Percentiles rank a stretch among this genome's conserved stretches.
phyloP scores from a whole-genome alignment of 192 early-diverging fungal genomes.

The Backusella tuberculispora region DNA sequence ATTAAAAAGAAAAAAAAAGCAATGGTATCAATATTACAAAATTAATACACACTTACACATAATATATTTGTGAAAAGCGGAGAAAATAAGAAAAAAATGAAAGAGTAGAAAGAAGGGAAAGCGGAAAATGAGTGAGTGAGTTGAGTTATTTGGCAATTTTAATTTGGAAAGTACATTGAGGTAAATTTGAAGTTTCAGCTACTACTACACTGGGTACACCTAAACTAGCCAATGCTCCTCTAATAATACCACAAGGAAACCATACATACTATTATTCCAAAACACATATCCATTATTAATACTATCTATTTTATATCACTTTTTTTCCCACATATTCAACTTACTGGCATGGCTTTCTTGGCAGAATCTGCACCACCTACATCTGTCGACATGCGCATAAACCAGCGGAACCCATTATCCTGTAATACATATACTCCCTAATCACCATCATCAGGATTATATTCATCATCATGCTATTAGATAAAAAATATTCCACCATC shows the following conservation, averaged over 20 bases:
- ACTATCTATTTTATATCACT: not conserved
- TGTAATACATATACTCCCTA: constrained; percentile 97
- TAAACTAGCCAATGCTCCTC: constrained; percentile 90
- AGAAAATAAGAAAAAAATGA: no score
- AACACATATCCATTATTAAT: not conserved
- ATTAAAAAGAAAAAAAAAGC: not conserved
- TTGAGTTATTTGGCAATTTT: constrained; percentile 61
- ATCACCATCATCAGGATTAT: not conserved
- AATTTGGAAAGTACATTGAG: constrained; percentile 86
- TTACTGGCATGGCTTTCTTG: constrained; percentile 77
- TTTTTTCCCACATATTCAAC: not conserved
- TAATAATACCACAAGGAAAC: constrained; percentile 96
- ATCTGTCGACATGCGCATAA: constrained; percentile 88
- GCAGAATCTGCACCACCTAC: constrained; percentile 76
- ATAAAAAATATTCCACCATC: not conserved
- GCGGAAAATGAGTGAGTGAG: not conserved
- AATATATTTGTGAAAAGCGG: no score
- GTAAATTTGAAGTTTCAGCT: constrained; percentile 82
- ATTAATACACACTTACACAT: no score
- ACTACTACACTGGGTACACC: constrained; percentile 86
- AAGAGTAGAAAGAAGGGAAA: not conserved
- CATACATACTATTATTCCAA: constrained; percentile 73
- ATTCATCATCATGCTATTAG: not conserved
- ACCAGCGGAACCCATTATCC: constrained; percentile 98
- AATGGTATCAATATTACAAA: no score